Evolutionary conservation across 495 filamentous ascomycete species (phyloP).

Genomic region (Xylaria sp.): DNA sequence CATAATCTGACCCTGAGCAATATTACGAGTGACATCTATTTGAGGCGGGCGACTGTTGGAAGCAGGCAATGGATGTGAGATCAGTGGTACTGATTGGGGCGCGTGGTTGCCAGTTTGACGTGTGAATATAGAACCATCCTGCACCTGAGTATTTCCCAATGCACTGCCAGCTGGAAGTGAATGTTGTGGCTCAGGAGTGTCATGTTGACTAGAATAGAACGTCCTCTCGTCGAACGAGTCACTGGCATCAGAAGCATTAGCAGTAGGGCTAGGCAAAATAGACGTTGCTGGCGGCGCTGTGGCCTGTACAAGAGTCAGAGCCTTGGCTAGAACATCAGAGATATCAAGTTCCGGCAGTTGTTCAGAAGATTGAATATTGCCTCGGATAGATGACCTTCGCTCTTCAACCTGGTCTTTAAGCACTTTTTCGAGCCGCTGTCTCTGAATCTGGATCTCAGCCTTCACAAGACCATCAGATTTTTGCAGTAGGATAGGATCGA

Average conservation of each 20-base stretch:
- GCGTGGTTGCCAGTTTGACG: constrained; percentile 22
- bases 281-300: constrained; percentile 54
- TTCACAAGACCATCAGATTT: constrained; percentile 85
- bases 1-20: constrained; percentile 5
- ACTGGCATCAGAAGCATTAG: constrained; percentile 66
- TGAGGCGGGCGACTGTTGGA: constrained; percentile 21
- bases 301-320: constrained; percentile 68
- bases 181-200: constrained; percentile 54
- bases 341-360: constrained; percentile 76
- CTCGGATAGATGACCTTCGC: constrained; percentile 59
- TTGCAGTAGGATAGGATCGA: constrained; percentile 80
- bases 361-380: constrained; percentile 65
- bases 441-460: constrained; percentile 81
- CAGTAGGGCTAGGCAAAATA: constrained; percentile 54
- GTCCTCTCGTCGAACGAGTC: constrained; percentile 91
- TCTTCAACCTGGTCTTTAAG: constrained; percentile 79
- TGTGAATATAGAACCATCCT: constrained; percentile 30
- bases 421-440: constrained; percentile 77
- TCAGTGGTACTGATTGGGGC: constrained; percentile 22
- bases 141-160: constrained; percentile 54
- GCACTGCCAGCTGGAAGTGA: constrained; percentile 50
- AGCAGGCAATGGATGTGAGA: constrained; percentile 24
- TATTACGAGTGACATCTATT: constrained; percentile 14
- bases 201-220: constrained; percentile 87
- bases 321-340: constrained; percentile 73